Percentiles rank a stretch among this genome's conserved stretches.
Conservation (phyloP, 139 green algal species). For the Gonium pectorale region DNA sequence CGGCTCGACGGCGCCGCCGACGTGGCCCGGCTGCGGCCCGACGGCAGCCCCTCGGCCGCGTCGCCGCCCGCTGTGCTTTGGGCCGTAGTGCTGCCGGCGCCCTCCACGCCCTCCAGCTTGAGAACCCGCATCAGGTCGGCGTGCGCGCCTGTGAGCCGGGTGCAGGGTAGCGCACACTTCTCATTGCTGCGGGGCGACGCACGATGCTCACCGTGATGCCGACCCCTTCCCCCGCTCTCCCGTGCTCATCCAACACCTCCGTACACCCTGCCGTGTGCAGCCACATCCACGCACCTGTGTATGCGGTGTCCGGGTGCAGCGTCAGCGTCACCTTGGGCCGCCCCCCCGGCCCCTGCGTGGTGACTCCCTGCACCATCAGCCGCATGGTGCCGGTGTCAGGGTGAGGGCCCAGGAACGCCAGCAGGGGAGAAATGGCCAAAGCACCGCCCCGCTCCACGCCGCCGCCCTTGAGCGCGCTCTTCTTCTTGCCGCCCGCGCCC, state of each 20-base stretch:
- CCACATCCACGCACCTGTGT: too few relatives aligned
- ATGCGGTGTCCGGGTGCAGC: constrained; percentile 36
- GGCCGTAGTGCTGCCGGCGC: not conserved
- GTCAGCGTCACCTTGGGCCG: constrained; percentile 21
- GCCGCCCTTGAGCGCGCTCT: constrained; percentile 34
- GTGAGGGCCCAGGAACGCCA: constrained; percentile 42
- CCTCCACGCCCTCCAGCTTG: not conserved
- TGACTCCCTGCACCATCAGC: constrained; percentile 38
- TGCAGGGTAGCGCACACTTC: too few relatives aligned
- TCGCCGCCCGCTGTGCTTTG: too few relatives aligned
- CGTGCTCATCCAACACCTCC: too few relatives aligned
- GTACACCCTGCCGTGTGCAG: too few relatives aligned
- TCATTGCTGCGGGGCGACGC: too few relatives aligned
- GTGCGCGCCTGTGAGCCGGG: constrained; percentile 1
- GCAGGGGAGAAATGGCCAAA: constrained; percentile 4
- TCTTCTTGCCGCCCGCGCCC: not conserved
- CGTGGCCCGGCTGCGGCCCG: too few relatives aligned
- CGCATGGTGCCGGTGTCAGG: constrained; percentile 49
- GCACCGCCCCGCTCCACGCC: not conserved
- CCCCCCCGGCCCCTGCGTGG: not conserved
- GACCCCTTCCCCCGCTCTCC: too few relatives aligned
- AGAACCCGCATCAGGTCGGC: constrained; percentile 36
- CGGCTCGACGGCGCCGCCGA: too few relatives aligned
- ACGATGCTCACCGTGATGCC: too few relatives aligned
- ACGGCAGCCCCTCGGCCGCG: too few relatives aligned